Conservation (phyloP, 2,329 filamentous ascomycete species). For the Scytalidium sp. region DNA sequence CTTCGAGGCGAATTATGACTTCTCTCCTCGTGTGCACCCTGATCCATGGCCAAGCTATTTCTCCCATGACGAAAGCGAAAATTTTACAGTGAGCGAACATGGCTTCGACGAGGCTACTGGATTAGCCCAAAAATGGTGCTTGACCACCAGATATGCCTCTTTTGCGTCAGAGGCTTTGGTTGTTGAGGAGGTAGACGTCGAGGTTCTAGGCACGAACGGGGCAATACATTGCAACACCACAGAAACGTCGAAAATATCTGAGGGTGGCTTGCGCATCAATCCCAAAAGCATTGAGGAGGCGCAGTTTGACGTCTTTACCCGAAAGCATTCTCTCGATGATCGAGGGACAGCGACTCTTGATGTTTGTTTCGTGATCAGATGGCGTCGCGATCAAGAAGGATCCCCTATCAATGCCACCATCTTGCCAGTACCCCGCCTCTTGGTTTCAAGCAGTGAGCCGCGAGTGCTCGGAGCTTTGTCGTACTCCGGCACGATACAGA, state of each 20-base stretch:
- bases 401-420: slow-evolving; percentile 55
- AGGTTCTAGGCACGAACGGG: slow-evolving; percentile 57
- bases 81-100: slow-evolving; percentile 27
- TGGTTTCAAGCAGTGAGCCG: slow-evolving; percentile 80
- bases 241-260: slow-evolving; percentile 32
- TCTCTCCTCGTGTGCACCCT: slow-evolving; percentile 73
- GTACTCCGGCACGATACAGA: slow-evolving; percentile 33
- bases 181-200: slow-evolving; percentile 63
- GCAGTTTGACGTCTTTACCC: slow-evolving; percentile 69
- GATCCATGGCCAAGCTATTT: slow-evolving; percentile 89
- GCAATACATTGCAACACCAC: slow-evolving; percentile 56
- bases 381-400: slow-evolving; percentile 55
- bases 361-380: slow-evolving; percentile 70
- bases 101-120: slow-evolving; percentile 46
- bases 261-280: slow-evolving; percentile 47
- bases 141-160: slow-evolving; percentile 71
- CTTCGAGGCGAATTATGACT: slow-evolving; percentile 89
- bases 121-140: slow-evolving; percentile 76
- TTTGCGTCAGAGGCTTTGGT: slow-evolving; percentile 65
- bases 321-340: slow-evolving; percentile 79
- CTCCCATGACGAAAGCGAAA: slow-evolving; percentile 40
- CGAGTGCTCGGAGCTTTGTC: slow-evolving; percentile 64
- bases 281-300: slow-evolving; percentile 70
- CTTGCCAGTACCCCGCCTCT: slow-evolving; percentile 75
- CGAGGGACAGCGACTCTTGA: slow-evolving; percentile 72